A percentile compares a stretch with the other conserved stretches of the same genome.
These are phyloP conservation scores for Herpetospermum pedunculosum DNA, from an alignment of 306 rosid species.

Conservation along the genomic window DNA sequence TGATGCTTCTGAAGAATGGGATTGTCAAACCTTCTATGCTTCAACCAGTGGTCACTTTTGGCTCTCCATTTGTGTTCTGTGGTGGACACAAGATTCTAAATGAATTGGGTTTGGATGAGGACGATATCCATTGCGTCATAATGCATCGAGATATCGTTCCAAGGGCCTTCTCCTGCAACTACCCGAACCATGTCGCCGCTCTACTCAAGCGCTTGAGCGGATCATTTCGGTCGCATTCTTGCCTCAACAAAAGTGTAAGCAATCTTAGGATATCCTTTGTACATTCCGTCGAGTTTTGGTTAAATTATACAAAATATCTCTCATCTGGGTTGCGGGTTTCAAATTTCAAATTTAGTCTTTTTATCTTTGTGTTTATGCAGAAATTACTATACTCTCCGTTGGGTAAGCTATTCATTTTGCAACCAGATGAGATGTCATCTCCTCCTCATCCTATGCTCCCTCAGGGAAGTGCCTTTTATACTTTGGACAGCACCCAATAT, in stretches of 20 bases:
- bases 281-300: background rate
- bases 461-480: conserved; percentile 45
- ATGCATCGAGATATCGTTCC: conserved; percentile 98
- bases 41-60: conserved; percentile 74
- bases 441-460: conserved; percentile 81
- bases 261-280: background rate
- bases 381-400: conserved; percentile 65
- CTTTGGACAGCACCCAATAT: conserved; percentile 33
- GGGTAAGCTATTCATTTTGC: conserved; percentile 70
- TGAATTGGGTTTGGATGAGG: conserved; percentile 55
- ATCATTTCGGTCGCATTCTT: conserved; percentile 67
- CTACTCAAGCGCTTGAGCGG: conserved; percentile 63
- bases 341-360: background rate
- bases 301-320: background rate
- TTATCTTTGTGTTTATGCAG: conserved; percentile 26
- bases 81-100: conserved; percentile 58
- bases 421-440: conserved; percentile 69
- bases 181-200: conserved; percentile 60
- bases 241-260: conserved; percentile 59
- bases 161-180: conserved; percentile 89
- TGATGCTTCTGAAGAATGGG: conserved; percentile 61
- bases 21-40: conserved; percentile 51
- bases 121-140: conserved; percentile 51
- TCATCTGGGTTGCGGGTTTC: background rate
- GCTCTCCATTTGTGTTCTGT: conserved; percentile 89